A percentile compares a stretch with the other conserved stretches of the same genome.
Conservation (phyloP, 371 early-diverging fungal genomes). For the Amoeboaphelidium protococcarum region DNA sequence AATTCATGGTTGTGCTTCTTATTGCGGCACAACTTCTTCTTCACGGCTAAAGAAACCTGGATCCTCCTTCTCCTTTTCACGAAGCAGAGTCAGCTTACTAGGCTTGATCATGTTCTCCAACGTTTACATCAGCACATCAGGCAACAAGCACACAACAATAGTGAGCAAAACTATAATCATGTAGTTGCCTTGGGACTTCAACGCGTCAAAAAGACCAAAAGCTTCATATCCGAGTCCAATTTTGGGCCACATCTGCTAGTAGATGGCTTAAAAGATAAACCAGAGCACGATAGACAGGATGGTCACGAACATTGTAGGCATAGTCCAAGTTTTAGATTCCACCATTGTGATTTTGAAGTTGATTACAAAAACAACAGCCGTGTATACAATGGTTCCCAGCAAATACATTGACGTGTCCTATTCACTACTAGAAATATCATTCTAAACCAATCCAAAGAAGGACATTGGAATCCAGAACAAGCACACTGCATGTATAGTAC, state of each 20-base stretch:
- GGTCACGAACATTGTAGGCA: constrained; percentile 21
- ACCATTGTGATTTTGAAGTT: constrained; percentile 29
- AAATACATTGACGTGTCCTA: background rate
- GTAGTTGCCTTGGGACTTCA: background rate
- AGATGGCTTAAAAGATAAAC: constrained; percentile 24
- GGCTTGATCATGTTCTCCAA: background rate
- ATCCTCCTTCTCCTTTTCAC: background rate
- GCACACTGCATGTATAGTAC: background rate
- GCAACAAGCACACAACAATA: background rate
- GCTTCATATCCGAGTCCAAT: constrained; percentile 1
- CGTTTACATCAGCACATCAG: background rate
- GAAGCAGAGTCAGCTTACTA: background rate
- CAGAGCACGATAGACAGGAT: constrained; percentile 20
- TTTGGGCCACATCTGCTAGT: constrained; percentile 14
- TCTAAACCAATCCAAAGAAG: background rate
- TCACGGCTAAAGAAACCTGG: background rate
- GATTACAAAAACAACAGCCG: constrained; percentile 25
- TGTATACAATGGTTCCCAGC: constrained; percentile 22
- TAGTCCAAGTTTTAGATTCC: constrained; percentile 23
- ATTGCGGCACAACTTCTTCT: constrained; percentile 2
- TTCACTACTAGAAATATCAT: background rate
- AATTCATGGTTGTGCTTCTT: constrained; percentile 4
- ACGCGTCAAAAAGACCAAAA: background rate
- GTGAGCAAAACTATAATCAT: background rate
- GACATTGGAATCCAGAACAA: background rate